phyloP scores from a whole-genome alignment of 805 yeast genomes.

The Cyberlindnera galapagoensis region DNA sequence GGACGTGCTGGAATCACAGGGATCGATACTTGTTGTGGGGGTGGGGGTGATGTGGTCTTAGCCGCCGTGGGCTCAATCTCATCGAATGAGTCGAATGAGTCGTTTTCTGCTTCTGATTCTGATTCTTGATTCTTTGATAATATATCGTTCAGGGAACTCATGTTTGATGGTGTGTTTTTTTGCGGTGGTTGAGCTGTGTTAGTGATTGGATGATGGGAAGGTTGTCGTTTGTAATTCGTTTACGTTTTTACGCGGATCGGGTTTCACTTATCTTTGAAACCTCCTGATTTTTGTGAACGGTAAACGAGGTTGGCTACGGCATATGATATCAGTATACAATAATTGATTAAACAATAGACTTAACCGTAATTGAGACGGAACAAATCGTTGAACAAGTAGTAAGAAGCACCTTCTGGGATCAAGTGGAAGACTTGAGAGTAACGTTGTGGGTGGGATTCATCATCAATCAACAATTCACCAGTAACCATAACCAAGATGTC shows the following conservation, averaged over 20 bases:
- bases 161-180: neutral
- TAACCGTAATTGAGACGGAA: conserved; percentile 86
- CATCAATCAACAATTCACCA: conserved; percentile 87
- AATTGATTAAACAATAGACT: conserved; percentile 1
- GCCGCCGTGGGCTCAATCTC: conserved; percentile 3
- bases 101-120: neutral
- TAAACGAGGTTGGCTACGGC: no score
- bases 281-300: no score
- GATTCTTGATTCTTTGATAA: conserved; percentile 3
- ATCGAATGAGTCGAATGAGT: conserved; percentile 1
- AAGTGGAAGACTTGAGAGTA: conserved; percentile 97
- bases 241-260: no score
- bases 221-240: no score
- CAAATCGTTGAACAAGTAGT: conserved; percentile 93
- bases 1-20: conserved; percentile 13
- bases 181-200: conserved; percentile 1
- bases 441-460: conserved; percentile 91
- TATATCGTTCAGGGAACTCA: conserved; percentile 4
- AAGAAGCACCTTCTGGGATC: conserved; percentile 85
- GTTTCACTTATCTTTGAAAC: no score
- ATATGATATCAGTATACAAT: no score
- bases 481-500: conserved; percentile 97
- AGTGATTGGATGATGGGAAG: neutral
- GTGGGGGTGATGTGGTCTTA: no score
- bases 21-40: no score